Percentiles rank a stretch among this genome's conserved stretches.
phyloP scores from a whole-genome alignment of 805 yeast species.

The Candida tibetensis region DNA sequence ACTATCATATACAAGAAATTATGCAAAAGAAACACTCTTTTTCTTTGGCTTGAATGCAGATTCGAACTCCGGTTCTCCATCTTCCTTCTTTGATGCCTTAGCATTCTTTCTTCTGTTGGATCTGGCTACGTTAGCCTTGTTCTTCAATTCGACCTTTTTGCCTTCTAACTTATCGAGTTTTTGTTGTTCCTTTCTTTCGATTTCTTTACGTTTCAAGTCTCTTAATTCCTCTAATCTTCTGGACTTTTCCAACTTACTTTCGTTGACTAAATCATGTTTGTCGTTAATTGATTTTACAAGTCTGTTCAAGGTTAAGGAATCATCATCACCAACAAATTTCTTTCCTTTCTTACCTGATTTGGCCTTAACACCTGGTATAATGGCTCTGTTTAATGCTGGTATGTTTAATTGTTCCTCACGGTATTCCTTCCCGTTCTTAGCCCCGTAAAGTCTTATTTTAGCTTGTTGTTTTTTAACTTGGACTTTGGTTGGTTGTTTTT shows the following conservation, averaged over 20 bases:
- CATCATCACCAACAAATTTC: slow-evolving; percentile 70
- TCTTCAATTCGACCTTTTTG: slow-evolving; percentile 74
- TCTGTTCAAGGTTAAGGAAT: slow-evolving; percentile 59
- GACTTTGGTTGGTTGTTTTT: slow-evolving; percentile 46
- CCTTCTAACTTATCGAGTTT: slow-evolving; percentile 68
- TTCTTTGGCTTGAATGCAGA: slow-evolving; percentile 12
- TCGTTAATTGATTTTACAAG: slow-evolving; percentile 81
- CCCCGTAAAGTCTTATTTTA: slow-evolving; percentile 64
- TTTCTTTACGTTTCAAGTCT: slow-evolving; percentile 80
- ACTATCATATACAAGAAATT: slow-evolving; percentile 1
- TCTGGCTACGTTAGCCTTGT: slow-evolving; percentile 70
- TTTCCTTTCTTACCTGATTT: slow-evolving; percentile 87
- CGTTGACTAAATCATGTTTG: slow-evolving; percentile 70
- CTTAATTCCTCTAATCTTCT: slow-evolving; percentile 86
- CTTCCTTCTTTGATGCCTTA: slow-evolving; percentile 28
- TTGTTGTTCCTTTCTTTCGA: slow-evolving; percentile 75
- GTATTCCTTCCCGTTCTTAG: slow-evolving; percentile 53
- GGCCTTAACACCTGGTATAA: slow-evolving; percentile 76
- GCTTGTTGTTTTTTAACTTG: slow-evolving; percentile 66
- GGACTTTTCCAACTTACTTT: slow-evolving; percentile 87
- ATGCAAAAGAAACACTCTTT: slow-evolving; percentile 43
- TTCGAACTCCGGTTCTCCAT: slow-evolving; percentile 16
- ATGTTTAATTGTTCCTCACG: slow-evolving; percentile 76
- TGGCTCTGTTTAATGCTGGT: slow-evolving; percentile 77
- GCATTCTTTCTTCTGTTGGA: slow-evolving; percentile 62